These are phyloP conservation scores for Forsythia suspensa DNA, from an alignment of 257 asterid species.

Conservation along the genomic window DNA sequence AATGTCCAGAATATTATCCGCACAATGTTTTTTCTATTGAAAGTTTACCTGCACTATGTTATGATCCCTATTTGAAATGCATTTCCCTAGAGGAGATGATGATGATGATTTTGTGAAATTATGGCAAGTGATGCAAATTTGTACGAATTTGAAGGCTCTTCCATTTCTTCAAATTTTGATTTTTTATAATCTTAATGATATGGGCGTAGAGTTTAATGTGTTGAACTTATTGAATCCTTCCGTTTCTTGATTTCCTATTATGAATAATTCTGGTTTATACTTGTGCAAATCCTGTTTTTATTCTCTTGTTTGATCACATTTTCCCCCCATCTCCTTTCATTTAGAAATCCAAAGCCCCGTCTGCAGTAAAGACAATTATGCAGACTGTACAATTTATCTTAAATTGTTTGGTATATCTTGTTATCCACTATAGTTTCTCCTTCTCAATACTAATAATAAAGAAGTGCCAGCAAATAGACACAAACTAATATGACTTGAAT, in stretches of 20 bases:
- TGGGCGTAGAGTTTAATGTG: not conserved
- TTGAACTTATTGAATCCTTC: conserved; percentile 2
- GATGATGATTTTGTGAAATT: not conserved
- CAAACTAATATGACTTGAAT: conserved; percentile 10
- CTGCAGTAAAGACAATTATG: not conserved
- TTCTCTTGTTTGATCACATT: conserved; percentile 1
- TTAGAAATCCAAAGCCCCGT: not conserved
- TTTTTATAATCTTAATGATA: not conserved
- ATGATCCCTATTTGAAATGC: not conserved
- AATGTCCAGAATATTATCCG: conserved; percentile 5
- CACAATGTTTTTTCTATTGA: not conserved
- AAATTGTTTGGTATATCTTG: not conserved
- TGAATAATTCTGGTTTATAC: conserved; percentile 10
- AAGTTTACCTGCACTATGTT: conserved; percentile 5
- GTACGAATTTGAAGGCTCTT: conserved; percentile 9
- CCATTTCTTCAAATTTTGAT: not conserved
- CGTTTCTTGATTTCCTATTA: not conserved
- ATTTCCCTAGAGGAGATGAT: conserved; percentile 9
- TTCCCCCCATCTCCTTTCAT: conserved; percentile 14
- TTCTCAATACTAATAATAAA: not conserved
- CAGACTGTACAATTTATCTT: not conserved
- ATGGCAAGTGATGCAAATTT: not conserved
- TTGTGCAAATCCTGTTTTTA: not conserved
- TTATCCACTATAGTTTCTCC: not conserved
- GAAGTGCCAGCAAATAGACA: not conserved